Evolutionary conservation across 2,329 filamentous ascomycete genomes (phyloP).

Genomic region (Simplicillium aogashimaense): DNA sequence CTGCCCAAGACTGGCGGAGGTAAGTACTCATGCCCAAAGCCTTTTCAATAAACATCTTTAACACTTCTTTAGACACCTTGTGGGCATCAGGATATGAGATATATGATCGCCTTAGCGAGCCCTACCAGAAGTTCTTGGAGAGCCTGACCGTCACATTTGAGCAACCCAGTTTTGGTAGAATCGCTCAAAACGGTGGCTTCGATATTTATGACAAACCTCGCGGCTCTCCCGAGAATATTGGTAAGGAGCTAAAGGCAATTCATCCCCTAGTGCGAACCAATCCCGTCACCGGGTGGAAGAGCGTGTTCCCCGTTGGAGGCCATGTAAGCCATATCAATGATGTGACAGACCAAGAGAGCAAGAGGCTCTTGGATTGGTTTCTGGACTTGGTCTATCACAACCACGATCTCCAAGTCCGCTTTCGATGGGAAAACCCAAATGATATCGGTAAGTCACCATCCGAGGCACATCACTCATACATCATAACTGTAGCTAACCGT

Average conservation of each 20-base stretch:
- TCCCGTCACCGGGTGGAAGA: slow-evolving; percentile 44
- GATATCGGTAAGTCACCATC: slow-evolving; percentile 16
- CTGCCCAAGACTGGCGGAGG: slow-evolving; percentile 45
- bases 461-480: background rate
- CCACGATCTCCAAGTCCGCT: slow-evolving; percentile 38
- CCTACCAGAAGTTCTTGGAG: slow-evolving; percentile 49
- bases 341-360: slow-evolving; percentile 29
- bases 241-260: slow-evolving; percentile 33
- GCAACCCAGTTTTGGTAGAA: slow-evolving; percentile 37
- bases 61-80: slow-evolving; percentile 35
- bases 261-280: slow-evolving; percentile 49
- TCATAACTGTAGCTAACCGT: no score
- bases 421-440: slow-evolving; percentile 22
- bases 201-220: slow-evolving; percentile 20
- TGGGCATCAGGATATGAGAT: slow-evolving; percentile 61
- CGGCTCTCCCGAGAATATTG: slow-evolving; percentile 40
- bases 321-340: slow-evolving; percentile 35
- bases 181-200: slow-evolving; percentile 33
- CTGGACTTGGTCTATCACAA: slow-evolving; percentile 34
- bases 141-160: slow-evolving; percentile 44
- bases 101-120: slow-evolving; percentile 51
- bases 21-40: no score
- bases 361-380: slow-evolving; percentile 32
- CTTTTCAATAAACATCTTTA: no score
- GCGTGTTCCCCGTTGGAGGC: slow-evolving; percentile 35